Percentiles rank a stretch among this genome's conserved stretches.
phyloP scores from a whole-genome alignment of 2,329 filamentous ascomycete species.

The Cladosporium sp. region DNA sequence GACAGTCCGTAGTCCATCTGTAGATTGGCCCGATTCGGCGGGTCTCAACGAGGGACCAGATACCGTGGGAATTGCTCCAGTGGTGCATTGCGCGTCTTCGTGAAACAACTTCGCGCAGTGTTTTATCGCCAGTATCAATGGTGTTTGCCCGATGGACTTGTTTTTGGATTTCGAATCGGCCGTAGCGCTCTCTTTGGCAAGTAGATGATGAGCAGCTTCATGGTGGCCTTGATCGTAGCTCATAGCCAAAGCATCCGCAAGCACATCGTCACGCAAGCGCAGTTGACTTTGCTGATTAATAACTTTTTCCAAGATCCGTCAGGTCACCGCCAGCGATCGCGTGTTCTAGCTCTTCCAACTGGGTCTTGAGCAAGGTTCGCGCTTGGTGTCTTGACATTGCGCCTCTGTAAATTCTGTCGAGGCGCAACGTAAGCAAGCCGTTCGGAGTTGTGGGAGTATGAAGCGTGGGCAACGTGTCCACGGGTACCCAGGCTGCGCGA shows the following conservation, averaged over 20 bases:
- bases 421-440: too few relatives aligned
- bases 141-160: not conserved
- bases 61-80: too few relatives aligned
- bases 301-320: not conserved
- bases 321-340: not conserved
- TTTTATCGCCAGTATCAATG: not conserved
- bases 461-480: not conserved
- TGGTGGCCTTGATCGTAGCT: constrained; percentile 10
- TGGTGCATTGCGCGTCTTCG: too few relatives aligned
- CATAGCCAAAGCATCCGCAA: constrained; percentile 17
- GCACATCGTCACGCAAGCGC: not conserved
- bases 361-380: not conserved
- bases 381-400: not conserved
- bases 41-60: too few relatives aligned
- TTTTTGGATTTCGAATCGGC: not conserved
- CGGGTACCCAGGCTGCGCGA: not conserved
- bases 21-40: not conserved
- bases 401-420: not conserved
- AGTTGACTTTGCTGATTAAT: not conserved
- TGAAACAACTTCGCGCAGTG: not conserved
- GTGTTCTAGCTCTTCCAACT: not conserved
- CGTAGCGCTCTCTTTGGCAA: not conserved
- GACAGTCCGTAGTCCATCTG: not conserved
- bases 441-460: too few relatives aligned
- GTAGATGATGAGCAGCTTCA: not conserved